A percentile compares a stretch with the other conserved stretches of the same genome.
These are phyloP conservation scores for Backusella macrospora DNA, from an alignment of 192 early-diverging fungal genomes.

Conservation along the genomic window DNA sequence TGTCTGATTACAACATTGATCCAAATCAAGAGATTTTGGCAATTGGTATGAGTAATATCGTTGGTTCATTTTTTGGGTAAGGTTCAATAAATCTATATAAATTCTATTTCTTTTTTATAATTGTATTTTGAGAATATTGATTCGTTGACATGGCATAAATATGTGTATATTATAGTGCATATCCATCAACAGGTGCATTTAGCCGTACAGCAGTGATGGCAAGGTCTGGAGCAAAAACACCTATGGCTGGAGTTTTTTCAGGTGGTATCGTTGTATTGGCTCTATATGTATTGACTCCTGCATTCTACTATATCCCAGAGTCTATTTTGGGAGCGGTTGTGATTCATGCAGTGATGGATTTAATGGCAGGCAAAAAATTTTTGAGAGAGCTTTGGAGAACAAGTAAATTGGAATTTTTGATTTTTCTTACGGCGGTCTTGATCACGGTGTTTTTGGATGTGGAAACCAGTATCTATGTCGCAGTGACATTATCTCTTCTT, in stretches of 20 bases:
- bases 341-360: conserved; percentile 69
- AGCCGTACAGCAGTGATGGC: conserved; percentile 88
- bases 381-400: conserved; percentile 61
- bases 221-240: conserved; percentile 78
- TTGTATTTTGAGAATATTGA: conserved; percentile 1
- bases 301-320: conserved; percentile 83
- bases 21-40: conserved; percentile 91
- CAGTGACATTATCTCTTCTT: conserved; percentile 68
- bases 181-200: conserved; percentile 91
- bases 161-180: conserved; percentile 55
- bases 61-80: conserved; percentile 82
- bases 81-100: neutral
- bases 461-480: conserved; percentile 73
- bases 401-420: conserved; percentile 52
- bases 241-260: conserved; percentile 75
- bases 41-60: conserved; percentile 80
- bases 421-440: conserved; percentile 51
- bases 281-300: conserved; percentile 77
- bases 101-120: too few species aligned
- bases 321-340: conserved; percentile 80
- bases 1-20: conserved; percentile 75
- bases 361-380: conserved; percentile 62
- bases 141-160: neutral
- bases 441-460: conserved; percentile 64
- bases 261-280: conserved; percentile 74